These are phyloP conservation scores for Olyra latifolia DNA, from an alignment of 176 grass and related monocot genomes.

Conservation along the genomic window DNA sequence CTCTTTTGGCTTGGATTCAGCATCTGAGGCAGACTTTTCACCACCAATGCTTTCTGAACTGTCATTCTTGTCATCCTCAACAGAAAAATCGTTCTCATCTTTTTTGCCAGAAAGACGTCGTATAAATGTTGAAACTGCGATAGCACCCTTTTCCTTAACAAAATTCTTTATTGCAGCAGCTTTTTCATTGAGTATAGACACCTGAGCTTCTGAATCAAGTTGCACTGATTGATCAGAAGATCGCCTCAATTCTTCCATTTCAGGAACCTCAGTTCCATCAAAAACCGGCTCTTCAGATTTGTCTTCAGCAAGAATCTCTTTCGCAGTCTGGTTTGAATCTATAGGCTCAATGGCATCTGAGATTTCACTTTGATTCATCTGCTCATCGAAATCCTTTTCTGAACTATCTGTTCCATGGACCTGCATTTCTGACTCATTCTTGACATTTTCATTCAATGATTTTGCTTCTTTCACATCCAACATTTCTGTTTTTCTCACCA, in stretches of 20 bases:
- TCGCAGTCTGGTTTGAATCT: constrained; percentile 39
- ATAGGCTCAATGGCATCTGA: constrained; percentile 33
- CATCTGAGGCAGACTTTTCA: constrained; percentile 32
- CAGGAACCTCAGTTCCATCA: constrained; percentile 85
- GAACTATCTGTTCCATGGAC: constrained; percentile 23
- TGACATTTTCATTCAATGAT: constrained; percentile 21
- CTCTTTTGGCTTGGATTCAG: constrained; percentile 53
- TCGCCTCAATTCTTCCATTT: constrained; percentile 57
- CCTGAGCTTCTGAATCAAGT: constrained; percentile 45
- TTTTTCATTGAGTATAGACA: constrained; percentile 65
- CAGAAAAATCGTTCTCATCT: constrained; percentile 52
- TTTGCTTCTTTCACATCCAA: constrained; percentile 40
- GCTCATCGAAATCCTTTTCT: constrained; percentile 33
- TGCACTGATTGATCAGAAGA: constrained; percentile 49
- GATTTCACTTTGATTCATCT: constrained; percentile 31
- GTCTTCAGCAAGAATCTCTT: constrained; percentile 67
- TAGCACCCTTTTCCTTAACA: constrained; percentile 83
- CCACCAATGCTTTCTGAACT: constrained; percentile 33
- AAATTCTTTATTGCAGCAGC: constrained; percentile 84
- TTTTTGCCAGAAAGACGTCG: constrained; percentile 88
- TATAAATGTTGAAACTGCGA: constrained; percentile 80
- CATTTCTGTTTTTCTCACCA: constrained; percentile 46
- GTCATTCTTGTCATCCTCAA: constrained; percentile 53
- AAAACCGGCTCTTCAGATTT: constrained; percentile 77
- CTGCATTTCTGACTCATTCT: constrained; percentile 31